Evolutionary conservation across 208 protist species (phyloP), one percentile per base, ranked within the genome.

Genomic region (Strigomonas culicis): DNA sequence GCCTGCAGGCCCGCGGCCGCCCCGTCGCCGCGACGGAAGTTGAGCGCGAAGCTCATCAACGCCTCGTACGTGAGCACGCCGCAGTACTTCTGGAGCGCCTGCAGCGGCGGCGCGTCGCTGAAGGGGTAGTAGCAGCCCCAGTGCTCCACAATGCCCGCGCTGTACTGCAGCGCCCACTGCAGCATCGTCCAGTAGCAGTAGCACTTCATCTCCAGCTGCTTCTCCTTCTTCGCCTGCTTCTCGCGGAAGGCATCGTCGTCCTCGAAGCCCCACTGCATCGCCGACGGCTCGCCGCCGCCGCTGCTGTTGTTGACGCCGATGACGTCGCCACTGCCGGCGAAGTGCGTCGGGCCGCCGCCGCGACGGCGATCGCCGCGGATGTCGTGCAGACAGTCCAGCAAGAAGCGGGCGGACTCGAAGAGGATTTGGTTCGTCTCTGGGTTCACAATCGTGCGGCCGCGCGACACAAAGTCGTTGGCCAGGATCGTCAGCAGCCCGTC

Each of bases 181-280:
- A 95, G 70, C 89, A 93, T 93, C 25, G 86, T 92, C 86, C 89
- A 95, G 76, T 95, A 95, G 75, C 80, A 84, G 68, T 90, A 93
- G 66, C 86, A 93, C 62, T 83, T 78, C 28, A 64, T 69, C 60
- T 83, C 81, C 32, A 81, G 59, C 60, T 75, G 59, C 58, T 79
- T 63, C 57, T 86, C 80, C 30, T 77, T 69, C 25, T 72, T 64
- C 51, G 72, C 63, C 56, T 82, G 77, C 27, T 72, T 68, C 56
- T 78, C 58, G 53, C 67, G 59, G 34, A 79, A 80, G n/a, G 27
- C 43, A 6, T 65, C 47, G 21, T 82, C 83, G 34, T 79, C 72
- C 17, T 76, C 72, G n/a, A 72, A 84, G 49, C 67, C 74, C 71
- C 70, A 80, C 27, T 70, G 60, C 59, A 66, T 63, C 15, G 70